A percentile compares a stretch with the other conserved stretches of the same genome.
Conservation (phyloP, 2,329 filamentous ascomycete species). For the Sporothrix euskadiensis region DNA sequence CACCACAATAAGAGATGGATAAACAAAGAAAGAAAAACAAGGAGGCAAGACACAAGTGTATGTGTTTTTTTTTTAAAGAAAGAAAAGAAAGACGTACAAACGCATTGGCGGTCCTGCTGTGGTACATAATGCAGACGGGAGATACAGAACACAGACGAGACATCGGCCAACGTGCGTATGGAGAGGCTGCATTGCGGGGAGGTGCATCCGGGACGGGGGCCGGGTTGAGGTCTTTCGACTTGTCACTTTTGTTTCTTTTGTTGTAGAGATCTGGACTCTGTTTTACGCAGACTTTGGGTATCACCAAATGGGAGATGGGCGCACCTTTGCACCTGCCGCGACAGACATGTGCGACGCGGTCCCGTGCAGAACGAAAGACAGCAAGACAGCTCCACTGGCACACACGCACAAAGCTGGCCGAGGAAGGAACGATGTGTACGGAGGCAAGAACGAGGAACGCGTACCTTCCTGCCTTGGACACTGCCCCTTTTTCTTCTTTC, state of each 20-base stretch:
- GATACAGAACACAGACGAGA: not conserved
- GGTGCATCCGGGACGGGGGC: not conserved
- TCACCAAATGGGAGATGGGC: not conserved
- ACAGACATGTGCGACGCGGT: conserved; percentile 3
- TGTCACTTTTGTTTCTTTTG: not conserved
- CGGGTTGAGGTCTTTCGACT: not conserved
- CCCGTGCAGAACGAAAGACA: conserved; percentile 15
- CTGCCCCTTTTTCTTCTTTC: not conserved
- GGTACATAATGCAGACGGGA: not conserved
- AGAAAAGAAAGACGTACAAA: not conserved
- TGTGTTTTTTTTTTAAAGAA: not conserved
- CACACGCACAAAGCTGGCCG: not conserved
- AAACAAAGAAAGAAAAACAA: not conserved
- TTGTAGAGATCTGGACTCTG: not conserved
- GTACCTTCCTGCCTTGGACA: not conserved
- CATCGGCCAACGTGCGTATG: conserved; percentile 16
- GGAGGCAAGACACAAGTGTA: not conserved
- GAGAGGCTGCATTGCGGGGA: not conserved
- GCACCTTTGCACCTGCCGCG: not conserved
- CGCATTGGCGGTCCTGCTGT: not conserved
- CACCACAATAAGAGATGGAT: not conserved
- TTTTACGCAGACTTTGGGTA: not conserved
- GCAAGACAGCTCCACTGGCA: not conserved
- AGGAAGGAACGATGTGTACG: conserved; percentile 16
- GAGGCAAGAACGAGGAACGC: not conserved